These are phyloP conservation scores for Suhomyces choctaworum DNA, from an alignment of 1,139 yeast genomes.

Conservation along the genomic window DNA sequence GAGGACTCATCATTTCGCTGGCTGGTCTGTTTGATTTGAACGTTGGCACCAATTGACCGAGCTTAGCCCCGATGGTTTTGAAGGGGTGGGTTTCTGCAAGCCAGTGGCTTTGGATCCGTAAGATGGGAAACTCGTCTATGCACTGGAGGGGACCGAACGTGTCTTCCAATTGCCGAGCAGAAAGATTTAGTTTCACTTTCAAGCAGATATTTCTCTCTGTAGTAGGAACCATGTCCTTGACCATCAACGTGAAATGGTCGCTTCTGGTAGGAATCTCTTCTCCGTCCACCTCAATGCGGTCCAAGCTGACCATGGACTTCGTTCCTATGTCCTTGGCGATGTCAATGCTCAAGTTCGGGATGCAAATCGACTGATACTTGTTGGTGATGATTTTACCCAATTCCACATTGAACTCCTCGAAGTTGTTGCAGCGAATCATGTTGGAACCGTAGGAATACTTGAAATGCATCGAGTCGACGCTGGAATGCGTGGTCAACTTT, in stretches of 20 bases:
- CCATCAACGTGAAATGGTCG: conserved; percentile 13
- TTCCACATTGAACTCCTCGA: conserved; percentile 20
- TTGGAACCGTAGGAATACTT: conserved; percentile 21
- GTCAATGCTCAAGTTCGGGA: conserved; percentile 23
- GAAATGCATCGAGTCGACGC: conserved; percentile 1
- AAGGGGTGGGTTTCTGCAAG: conserved; percentile 10
- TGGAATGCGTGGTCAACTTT: conserved; percentile 14
- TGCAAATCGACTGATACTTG: conserved; percentile 20
- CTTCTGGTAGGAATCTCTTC: conserved; percentile 12
- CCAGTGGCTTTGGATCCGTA: conserved; percentile 17
- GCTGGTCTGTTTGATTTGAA: not conserved
- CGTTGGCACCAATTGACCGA: conserved; percentile 1
- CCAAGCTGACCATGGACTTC: conserved; percentile 20
- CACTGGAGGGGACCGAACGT: conserved; percentile 6
- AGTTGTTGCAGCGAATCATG: conserved; percentile 22
- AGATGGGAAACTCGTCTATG: conserved; percentile 14
- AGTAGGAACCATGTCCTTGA: conserved; percentile 20
- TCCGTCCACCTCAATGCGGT: conserved; percentile 29
- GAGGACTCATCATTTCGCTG: conserved; percentile 11
- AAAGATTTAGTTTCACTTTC: conserved; percentile 15
- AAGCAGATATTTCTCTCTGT: conserved; percentile 21
- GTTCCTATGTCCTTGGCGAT: conserved; percentile 23
- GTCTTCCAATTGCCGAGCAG: conserved; percentile 6
- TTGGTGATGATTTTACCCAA: conserved; percentile 18
- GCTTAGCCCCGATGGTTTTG: conserved; percentile 1